Evolutionary conservation across 169 alveolate species (phyloP).

Genomic region (Perkinsus chesapeaki): DNA sequence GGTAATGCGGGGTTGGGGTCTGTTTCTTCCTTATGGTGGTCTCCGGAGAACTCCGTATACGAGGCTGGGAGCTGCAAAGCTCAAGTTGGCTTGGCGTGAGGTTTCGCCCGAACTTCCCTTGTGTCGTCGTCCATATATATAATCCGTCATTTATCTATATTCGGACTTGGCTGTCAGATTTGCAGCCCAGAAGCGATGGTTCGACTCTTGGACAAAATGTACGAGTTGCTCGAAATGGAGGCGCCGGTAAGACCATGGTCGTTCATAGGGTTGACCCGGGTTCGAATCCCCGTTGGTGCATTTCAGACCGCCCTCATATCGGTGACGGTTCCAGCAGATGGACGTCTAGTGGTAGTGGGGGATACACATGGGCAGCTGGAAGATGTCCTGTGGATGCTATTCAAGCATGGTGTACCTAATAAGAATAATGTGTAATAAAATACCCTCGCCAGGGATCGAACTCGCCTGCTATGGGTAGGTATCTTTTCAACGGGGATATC

Average conservation of each 20-base stretch:
- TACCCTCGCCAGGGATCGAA: background rate
- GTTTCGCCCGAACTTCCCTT: too few species aligned
- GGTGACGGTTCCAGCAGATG: background rate
- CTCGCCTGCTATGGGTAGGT: conserved; percentile 4
- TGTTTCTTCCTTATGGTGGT: too few species aligned
- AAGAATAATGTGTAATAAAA: conserved; percentile 49
- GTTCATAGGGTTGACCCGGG: background rate
- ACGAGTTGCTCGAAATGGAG: background rate
- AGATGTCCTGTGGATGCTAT: conserved; percentile 76
- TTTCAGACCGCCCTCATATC: background rate
- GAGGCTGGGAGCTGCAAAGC: too few species aligned
- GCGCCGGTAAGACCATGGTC: background rate
- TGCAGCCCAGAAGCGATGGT: background rate
- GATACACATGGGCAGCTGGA: conserved; percentile 83
- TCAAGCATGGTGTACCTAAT: conserved; percentile 76
- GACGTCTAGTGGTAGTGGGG: conserved; percentile 50
- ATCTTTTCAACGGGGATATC: conserved; percentile 81
- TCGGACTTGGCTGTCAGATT: background rate
- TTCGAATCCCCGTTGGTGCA: background rate
- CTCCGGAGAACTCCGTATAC: too few species aligned
- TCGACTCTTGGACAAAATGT: background rate
- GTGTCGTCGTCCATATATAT: too few species aligned
- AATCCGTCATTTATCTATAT: too few species aligned
- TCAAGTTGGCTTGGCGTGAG: too few species aligned
- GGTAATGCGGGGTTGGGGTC: background rate